phyloP scores from a whole-genome alignment of 2,329 filamentous ascomycete genomes.

The Colletotrichum ledebouriae region DNA sequence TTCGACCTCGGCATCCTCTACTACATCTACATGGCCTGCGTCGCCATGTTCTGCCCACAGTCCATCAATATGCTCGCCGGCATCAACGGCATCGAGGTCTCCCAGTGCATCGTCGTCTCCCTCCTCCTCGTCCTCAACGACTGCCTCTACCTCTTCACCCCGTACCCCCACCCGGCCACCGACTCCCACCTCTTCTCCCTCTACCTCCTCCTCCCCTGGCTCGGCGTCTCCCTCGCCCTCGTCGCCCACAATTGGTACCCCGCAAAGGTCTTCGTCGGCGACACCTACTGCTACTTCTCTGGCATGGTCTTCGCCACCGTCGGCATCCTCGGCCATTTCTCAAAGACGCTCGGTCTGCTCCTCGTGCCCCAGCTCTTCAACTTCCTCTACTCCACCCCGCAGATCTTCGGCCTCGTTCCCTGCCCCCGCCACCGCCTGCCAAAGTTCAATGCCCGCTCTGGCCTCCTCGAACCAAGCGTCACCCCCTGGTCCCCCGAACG shows the following conservation, averaged over 20 bases:
- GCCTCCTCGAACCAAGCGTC: constrained; percentile 87
- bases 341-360: constrained; percentile 92
- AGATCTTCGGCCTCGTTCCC: constrained; percentile 89
- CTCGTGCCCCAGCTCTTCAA: constrained; percentile 97
- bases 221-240: constrained; percentile 90
- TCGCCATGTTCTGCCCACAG: constrained; percentile 98
- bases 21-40: constrained; percentile 96
- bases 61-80: constrained; percentile 99
- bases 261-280: constrained; percentile 93
- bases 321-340: constrained; percentile 96
- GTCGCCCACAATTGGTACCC: constrained; percentile 96
- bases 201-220: constrained; percentile 93
- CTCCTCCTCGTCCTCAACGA: constrained; percentile 88
- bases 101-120: constrained; percentile 92
- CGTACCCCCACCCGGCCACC: constrained; percentile 91
- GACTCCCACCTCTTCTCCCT: constrained; percentile 97
- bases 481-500: constrained; percentile 78
- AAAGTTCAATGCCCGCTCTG: constrained; percentile 86
- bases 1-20: constrained; percentile 87
- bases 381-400: constrained; percentile 92
- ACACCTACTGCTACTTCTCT: constrained; percentile 99
- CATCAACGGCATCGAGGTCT: constrained; percentile 98
- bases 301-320: constrained; percentile 99
- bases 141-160: constrained; percentile 84
- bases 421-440: constrained; percentile 95